Conservation (phyloP, 176 grass and related monocot genomes). For the Oryza brachyantha region DNA sequence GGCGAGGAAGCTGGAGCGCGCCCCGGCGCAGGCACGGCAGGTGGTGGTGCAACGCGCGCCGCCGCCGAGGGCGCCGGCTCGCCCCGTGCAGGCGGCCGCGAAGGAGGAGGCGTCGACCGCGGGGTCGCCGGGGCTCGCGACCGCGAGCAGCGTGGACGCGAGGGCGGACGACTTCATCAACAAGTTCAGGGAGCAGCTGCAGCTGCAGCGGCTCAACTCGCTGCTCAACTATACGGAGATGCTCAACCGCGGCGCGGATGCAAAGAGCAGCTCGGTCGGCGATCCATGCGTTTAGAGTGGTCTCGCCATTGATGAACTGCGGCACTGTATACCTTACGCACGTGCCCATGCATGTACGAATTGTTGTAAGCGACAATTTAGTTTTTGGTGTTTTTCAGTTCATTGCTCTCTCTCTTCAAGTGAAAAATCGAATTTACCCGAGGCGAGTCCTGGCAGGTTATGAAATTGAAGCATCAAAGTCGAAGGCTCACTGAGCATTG, state of each 20-base stretch:
- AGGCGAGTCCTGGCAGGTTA: background rate
- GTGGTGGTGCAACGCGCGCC: constrained; percentile 2
- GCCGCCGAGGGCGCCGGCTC: background rate
- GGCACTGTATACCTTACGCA: too few relatives aligned
- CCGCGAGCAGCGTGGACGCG: too few relatives aligned
- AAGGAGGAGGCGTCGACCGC: constrained; percentile 27
- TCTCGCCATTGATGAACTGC: background rate
- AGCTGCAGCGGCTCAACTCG: constrained; percentile 74
- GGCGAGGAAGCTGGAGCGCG: constrained; percentile 26
- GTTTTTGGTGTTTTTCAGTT: background rate
- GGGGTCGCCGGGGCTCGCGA: background rate
- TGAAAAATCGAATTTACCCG: background rate
- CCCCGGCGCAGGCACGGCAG: background rate
- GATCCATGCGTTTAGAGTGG: background rate
- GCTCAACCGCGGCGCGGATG: constrained; percentile 49
- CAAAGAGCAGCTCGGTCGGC: background rate
- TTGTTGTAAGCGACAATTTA: background rate
- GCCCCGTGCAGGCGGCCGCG: background rate
- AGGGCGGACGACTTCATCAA: constrained; percentile 80
- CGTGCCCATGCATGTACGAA: background rate
- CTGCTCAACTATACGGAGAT: constrained; percentile 73
- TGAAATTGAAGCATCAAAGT: too few relatives aligned
- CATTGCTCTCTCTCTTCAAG: background rate
- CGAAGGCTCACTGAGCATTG: too few relatives aligned
- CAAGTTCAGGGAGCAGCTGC: constrained; percentile 70